phyloP scores from a whole-genome alignment of 2,329 filamentous ascomycete species.

The Didymella pinodella region DNA sequence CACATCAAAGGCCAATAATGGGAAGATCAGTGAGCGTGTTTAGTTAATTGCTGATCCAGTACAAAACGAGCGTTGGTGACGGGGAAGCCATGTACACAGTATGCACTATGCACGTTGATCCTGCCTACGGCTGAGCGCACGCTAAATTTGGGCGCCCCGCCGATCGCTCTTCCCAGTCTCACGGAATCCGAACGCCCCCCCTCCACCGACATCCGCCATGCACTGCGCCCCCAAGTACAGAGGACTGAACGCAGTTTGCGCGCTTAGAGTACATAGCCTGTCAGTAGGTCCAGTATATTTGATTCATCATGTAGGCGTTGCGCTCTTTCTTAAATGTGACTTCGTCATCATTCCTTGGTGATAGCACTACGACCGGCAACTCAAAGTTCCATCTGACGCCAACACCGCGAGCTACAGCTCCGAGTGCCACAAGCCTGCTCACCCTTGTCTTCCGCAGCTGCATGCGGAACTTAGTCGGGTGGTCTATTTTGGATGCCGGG shows the following conservation, averaged over 20 bases:
- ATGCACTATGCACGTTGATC: constrained; percentile 6
- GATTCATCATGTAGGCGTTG: constrained; percentile 7
- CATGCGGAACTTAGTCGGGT: constrained; percentile 7
- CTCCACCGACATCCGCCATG: constrained; percentile 12
- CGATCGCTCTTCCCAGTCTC: constrained; percentile 14
- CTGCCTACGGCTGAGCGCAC: constrained; percentile 18
- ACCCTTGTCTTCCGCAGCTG: constrained; percentile 17
- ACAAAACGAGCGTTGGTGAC: background rate
- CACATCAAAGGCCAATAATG: background rate
- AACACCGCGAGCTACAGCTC: constrained; percentile 11
- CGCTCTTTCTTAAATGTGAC: background rate
- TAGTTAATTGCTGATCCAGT: background rate
- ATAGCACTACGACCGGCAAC: constrained; percentile 4
- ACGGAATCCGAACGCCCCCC: constrained; percentile 19
- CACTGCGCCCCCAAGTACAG: constrained; percentile 15
- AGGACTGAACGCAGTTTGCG: constrained; percentile 6
- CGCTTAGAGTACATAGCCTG: constrained; percentile 2
- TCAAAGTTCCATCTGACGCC: constrained; percentile 18
- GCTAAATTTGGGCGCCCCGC: constrained; percentile 17
- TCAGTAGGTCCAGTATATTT: constrained; percentile 1
- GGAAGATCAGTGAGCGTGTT: background rate
- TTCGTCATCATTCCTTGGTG: constrained; percentile 4
- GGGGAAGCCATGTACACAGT: background rate
- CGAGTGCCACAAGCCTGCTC: constrained; percentile 19
- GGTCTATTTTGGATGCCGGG: constrained; percentile 20